Evolutionary conservation across 208 protist species (phyloP).

Genomic region (Vickermania ingenoplastis): DNA sequence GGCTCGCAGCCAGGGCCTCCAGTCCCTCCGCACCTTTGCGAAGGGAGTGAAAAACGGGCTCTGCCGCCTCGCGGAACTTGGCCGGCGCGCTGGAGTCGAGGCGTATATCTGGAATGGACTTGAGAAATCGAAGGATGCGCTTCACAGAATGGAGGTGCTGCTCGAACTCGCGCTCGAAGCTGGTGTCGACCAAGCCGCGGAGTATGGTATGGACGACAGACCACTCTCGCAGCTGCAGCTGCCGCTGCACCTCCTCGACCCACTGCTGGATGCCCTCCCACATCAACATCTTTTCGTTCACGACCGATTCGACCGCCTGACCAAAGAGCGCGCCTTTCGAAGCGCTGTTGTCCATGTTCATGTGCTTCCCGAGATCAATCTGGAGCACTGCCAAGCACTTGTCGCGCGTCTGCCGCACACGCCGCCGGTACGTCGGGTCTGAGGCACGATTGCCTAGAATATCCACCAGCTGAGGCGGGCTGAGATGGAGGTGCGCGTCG

Average conservation of each 20-base stretch:
- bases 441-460: slow-evolving; percentile 43
- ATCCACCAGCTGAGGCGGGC: slow-evolving; percentile 63
- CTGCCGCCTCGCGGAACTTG: background rate
- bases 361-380: slow-evolving; percentile 37
- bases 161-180: slow-evolving; percentile 61
- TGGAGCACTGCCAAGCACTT: slow-evolving; percentile 42
- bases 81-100: background rate
- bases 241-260: slow-evolving; percentile 57
- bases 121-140: slow-evolving; percentile 57
- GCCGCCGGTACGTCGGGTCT: slow-evolving; percentile 50
- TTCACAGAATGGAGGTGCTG: slow-evolving; percentile 37
- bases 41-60: background rate
- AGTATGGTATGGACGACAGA: slow-evolving; percentile 61
- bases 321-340: slow-evolving; percentile 6
- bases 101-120: slow-evolving; percentile 20
- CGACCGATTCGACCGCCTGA: slow-evolving; percentile 28
- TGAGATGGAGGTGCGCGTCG: slow-evolving; percentile 36
- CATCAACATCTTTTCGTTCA: slow-evolving; percentile 24
- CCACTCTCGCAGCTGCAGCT: slow-evolving; percentile 80
- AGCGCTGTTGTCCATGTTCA: slow-evolving; percentile 17
- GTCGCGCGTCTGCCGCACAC: slow-evolving; percentile 53
- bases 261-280: slow-evolving; percentile 60
- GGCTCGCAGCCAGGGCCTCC: background rate
- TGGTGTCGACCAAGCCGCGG: slow-evolving; percentile 54
- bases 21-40: background rate